Evolutionary conservation across 2,329 filamentous ascomycete genomes (phyloP).

Genomic region (Fusarium foetens): DNA sequence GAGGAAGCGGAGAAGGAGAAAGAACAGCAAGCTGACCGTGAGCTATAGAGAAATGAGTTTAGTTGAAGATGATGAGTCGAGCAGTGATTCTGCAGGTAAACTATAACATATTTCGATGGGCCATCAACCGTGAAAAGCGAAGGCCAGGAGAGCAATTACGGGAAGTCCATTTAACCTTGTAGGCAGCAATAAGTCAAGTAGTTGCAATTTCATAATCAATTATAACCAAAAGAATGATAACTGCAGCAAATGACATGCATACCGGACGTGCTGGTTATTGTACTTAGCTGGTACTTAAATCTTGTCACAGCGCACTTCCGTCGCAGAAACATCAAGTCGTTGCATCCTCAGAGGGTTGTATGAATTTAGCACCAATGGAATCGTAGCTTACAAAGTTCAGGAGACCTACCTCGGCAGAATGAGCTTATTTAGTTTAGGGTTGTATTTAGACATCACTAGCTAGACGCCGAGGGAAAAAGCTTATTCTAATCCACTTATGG

Average conservation of each 20-base stretch:
- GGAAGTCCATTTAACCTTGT: neutral
- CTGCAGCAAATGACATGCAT: neutral
- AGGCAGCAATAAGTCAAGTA: too few relatives aligned
- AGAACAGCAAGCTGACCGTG: rapidly evolving
- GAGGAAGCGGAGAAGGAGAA: neutral
- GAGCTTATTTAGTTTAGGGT: neutral
- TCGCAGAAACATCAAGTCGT: neutral
- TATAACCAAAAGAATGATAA: neutral
- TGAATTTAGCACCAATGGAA: neutral
- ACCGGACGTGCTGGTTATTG: neutral
- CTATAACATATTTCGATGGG: neutral
- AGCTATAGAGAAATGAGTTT: neutral
- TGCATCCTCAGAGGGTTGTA: neutral
- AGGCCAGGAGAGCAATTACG: neutral
- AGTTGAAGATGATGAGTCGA: too few relatives aligned
- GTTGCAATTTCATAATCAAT: neutral
- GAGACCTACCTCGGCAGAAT: neutral
- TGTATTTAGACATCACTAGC: neutral
- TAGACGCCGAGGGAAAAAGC: neutral
- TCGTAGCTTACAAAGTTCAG: neutral
- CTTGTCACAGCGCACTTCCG: neutral
- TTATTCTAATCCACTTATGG: neutral
- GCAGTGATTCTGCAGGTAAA: neutral
- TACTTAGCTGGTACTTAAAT: neutral
- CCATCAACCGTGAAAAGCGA: neutral